Base-by-base conservation (phyloP, 169 alveolate species). In the Cryptosporidium meleagridis region DNA sequence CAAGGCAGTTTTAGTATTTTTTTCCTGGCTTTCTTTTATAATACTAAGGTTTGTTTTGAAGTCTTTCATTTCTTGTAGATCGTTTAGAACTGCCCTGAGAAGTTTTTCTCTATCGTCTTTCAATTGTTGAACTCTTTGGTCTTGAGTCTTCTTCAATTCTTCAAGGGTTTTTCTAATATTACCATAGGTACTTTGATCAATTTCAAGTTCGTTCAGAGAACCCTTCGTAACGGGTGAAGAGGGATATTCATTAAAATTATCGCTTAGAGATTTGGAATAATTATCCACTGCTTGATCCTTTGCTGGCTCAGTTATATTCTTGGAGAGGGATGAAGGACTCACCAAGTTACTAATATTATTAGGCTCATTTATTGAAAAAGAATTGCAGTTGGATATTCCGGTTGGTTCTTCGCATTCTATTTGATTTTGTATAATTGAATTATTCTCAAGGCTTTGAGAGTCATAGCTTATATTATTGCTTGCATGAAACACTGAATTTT, bases 51-150 rank as follows among this genome's bases (percentile, higher is more conserved):
- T 80, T 41, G 73, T 31, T 53, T 80, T 61, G 65, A 80, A 80
- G 48, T 80, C 89, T 73, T 62, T 80, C 89, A 80, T 80, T 14
- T 80, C 89, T 26, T 80, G 89, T 23, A 80, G 39, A 41, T 80
- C 89, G 55, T 23, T 80, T 65, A 80, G 68, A 3, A 80, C 89
- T 3, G 89, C 89, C 44, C 89, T 58, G 1, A 80, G 75, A 8
- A 80, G 68, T 23, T 80, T 80, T 51, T 80, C 89, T 45, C 89
- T 59, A 65, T 80, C 89, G 45, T 80, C 75, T n/a, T 80, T 80
- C 62, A 80, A 37, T 26, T 80, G 89, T 18, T 80, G 73, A 10
- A 80, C 89, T 80, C 89, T 80, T 48, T 80, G 80, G 68, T 80
- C 89, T 48, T 80, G 89, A 48, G 89, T 80, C 67, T 80, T 80